These are phyloP conservation scores for Russula ochroleuca DNA, from an alignment of 768 basidiomycete genomes.

Conservation along the genomic window DNA sequence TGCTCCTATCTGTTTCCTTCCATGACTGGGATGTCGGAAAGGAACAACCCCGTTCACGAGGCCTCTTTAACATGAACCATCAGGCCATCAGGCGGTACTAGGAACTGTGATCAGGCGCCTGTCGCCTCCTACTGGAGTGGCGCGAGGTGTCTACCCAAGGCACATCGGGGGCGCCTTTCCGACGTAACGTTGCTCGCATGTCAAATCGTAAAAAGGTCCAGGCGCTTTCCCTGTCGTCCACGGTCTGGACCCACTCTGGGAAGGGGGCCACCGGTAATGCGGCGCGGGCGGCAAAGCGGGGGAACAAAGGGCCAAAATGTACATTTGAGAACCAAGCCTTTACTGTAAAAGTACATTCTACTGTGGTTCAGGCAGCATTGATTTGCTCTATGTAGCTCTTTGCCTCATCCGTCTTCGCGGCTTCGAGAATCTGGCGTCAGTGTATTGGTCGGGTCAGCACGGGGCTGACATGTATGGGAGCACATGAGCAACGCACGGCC, in stretches of 20 bases:
- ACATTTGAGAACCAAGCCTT: too few relatives aligned
- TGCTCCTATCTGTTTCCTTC: conserved; percentile 1
- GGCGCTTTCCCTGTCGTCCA: conserved; percentile 5
- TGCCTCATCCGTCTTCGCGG: conserved; percentile 46
- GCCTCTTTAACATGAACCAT: background rate
- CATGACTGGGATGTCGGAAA: background rate
- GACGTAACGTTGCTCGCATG: conserved; percentile 2
- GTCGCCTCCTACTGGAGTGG: conserved; percentile 4
- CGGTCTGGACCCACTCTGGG: background rate
- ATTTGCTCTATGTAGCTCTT: conserved; percentile 57
- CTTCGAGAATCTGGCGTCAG: conserved; percentile 51
- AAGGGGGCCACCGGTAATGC: background rate
- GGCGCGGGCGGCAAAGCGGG: conserved; percentile 22
- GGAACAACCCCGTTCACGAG: conserved; percentile 1
- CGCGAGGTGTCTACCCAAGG: background rate
- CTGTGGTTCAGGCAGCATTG: conserved; percentile 41
- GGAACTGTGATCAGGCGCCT: conserved; percentile 1
- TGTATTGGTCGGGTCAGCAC: conserved; percentile 17
- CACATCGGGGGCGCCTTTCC: conserved; percentile 10
- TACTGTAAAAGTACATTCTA: background rate
- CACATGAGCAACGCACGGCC: conserved; percentile 43
- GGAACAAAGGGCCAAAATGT: background rate
- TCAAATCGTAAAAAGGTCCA: conserved; percentile 19
- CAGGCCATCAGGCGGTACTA: background rate
- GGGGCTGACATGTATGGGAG: conserved; percentile 3